Percentiles rank a stretch among this genome's conserved stretches.
These are phyloP conservation scores for Clonostachys sp. DNA, from an alignment of 2,329 filamentous ascomycete species.

Conservation along the genomic window DNA sequence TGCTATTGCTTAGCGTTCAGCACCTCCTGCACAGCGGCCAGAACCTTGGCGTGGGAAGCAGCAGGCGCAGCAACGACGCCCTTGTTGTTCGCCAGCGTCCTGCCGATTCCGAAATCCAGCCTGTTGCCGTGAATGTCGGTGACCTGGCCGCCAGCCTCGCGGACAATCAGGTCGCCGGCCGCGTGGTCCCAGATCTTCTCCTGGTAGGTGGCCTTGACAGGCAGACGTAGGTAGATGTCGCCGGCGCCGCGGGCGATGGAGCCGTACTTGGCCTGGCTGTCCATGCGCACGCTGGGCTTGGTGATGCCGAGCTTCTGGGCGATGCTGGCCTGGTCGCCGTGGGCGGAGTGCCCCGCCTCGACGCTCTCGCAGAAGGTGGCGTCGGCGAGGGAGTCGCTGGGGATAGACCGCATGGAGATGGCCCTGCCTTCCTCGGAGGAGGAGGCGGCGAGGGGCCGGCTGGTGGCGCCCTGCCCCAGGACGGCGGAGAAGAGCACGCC, in stretches of 20 bases:
- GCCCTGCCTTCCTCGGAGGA: conserved; percentile 34
- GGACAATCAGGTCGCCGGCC: conserved; percentile 87
- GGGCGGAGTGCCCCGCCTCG: conserved; percentile 86
- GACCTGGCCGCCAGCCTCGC: conserved; percentile 88
- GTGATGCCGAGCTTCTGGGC: conserved; percentile 83
- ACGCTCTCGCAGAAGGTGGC: conserved; percentile 97
- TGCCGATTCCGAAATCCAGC: conserved; percentile 80
- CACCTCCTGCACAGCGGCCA: conserved; percentile 79
- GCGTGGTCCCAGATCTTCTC: conserved; percentile 99
- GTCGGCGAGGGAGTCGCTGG: conserved; percentile 65
- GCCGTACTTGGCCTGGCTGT: conserved; percentile 97
- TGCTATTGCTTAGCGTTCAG: conserved; percentile 35
- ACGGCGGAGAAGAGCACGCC: conserved; percentile 89
- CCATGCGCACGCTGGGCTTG: conserved; percentile 86
- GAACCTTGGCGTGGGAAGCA: conserved; percentile 69
- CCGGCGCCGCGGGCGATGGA: conserved; percentile 91
- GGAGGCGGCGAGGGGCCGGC: conserved; percentile 60
- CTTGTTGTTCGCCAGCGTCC: conserved; percentile 86
- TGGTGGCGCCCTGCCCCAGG: conserved; percentile 72
- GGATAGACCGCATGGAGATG: conserved; percentile 78
- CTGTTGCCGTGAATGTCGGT: conserved; percentile 83
- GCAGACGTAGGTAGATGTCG: conserved; percentile 89
- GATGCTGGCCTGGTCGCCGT: conserved; percentile 78
- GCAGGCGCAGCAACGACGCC: conserved; percentile 86
- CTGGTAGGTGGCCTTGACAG: conserved; percentile 80